Conservation (phyloP, 2,329 filamentous ascomycete species). For the Pseudocercospora ulei region DNA sequence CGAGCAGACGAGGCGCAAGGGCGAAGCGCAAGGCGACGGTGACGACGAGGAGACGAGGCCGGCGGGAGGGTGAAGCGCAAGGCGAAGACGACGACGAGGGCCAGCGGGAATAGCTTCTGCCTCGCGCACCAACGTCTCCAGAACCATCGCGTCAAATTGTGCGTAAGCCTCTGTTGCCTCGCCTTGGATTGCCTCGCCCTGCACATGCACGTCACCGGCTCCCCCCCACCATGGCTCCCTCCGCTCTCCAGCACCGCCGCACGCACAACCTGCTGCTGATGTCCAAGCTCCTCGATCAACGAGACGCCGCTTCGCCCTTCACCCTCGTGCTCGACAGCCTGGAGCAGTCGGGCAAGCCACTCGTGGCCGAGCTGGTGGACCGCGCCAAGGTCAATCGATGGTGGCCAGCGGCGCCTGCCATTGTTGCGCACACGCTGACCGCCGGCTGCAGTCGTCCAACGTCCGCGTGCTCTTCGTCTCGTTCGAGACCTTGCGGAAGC, state of each 20-base stretch:
- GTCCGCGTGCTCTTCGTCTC: conserved; percentile 65
- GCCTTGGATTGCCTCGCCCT: conserved; percentile 2
- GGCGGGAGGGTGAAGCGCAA: no score
- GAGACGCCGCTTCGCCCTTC: conserved; percentile 73
- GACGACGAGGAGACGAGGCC: conserved; percentile 6
- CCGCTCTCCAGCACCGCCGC: conserved; percentile 56
- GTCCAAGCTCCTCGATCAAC: conserved; percentile 67
- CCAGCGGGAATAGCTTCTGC: no score
- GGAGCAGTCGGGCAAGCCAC: conserved; percentile 64
- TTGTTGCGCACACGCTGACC: not conserved
- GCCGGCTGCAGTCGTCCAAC: conserved; percentile 48
- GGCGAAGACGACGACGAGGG: not conserved
- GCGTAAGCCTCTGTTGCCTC: conserved; percentile 1
- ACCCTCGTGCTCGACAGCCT: conserved; percentile 77
- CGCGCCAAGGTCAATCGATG: conserved; percentile 55
- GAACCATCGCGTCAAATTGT: conserved; percentile 6
- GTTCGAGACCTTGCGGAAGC: conserved; percentile 61
- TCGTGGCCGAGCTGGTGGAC: conserved; percentile 63
- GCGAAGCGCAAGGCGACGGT: not conserved
- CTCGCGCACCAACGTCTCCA: no score
- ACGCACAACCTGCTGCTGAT: conserved; percentile 78
- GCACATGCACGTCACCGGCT: conserved; percentile 8
- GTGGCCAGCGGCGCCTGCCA: no score
- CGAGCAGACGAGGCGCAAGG: conserved; percentile 9
- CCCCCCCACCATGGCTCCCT: conserved; percentile 45